Percentiles rank a stretch among this genome's conserved stretches.
These are phyloP conservation scores for Botrytis sinoallii DNA, from an alignment of 2,329 filamentous ascomycete genomes.

Conservation along the genomic window DNA sequence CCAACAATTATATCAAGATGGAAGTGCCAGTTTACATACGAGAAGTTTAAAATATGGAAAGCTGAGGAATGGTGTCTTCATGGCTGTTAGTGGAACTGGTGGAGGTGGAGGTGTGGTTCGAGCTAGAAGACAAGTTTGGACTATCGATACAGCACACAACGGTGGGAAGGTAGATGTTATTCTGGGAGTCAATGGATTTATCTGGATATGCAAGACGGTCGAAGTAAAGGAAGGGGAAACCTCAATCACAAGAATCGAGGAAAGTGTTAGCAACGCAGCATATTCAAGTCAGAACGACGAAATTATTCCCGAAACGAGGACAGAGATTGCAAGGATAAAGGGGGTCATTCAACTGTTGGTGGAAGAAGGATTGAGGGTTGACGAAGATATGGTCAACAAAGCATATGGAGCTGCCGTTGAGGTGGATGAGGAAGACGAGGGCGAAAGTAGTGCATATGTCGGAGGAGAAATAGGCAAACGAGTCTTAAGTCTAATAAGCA, in stretches of 20 bases:
- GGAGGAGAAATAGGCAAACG: constrained; percentile 44
- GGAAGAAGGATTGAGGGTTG: constrained; percentile 77
- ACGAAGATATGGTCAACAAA: constrained; percentile 81
- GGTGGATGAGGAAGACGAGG: constrained; percentile 57
- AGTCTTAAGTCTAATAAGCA: constrained; percentile 36
- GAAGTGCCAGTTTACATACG: constrained; percentile 83
- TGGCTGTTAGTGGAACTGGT: constrained; percentile 75
- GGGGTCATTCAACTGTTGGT: constrained; percentile 81
- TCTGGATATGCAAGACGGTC: constrained; percentile 87
- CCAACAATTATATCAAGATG: constrained; percentile 82
- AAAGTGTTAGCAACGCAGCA: constrained; percentile 77
- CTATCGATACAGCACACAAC: constrained; percentile 57
- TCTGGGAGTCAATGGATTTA: constrained; percentile 93
- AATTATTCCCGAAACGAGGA: constrained; percentile 71
- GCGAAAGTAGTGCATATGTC: constrained; percentile 57
- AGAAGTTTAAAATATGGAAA: constrained; percentile 92
- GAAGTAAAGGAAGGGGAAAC: constrained; percentile 50
- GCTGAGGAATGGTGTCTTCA: constrained; percentile 86
- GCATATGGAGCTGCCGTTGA: constrained; percentile 82
- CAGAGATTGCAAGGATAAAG: constrained; percentile 81
- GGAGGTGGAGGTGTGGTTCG: constrained; percentile 79
- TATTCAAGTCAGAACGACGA: constrained; percentile 95
- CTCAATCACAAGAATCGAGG: constrained; percentile 81
- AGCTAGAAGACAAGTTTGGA: constrained; percentile 83
- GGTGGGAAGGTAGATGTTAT: constrained; percentile 76